Evolutionary conservation across 768 basidiomycete species (phyloP).

Genomic region (Lactifluus hygrophoroides): DNA sequence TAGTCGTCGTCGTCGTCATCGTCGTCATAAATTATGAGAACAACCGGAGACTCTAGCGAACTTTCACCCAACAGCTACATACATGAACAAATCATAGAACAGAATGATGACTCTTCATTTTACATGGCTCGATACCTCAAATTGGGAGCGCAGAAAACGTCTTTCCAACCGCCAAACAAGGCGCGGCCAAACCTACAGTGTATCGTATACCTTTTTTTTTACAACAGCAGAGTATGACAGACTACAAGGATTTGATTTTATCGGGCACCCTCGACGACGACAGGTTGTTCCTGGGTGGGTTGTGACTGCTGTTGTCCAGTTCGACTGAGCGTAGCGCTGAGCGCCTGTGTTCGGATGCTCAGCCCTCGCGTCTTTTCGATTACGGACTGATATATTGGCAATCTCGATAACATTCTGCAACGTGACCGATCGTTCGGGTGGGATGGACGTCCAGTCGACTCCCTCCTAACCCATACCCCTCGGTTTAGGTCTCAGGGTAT

Average conservation of each 20-base stretch:
- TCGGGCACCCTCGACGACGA: slow-evolving; percentile 23
- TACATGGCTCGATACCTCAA: neutral
- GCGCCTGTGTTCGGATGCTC: slow-evolving; percentile 81
- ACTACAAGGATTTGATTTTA: slow-evolving; percentile 8
- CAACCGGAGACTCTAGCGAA: too few species aligned
- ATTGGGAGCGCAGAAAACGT: neutral
- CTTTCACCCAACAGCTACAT: neutral
- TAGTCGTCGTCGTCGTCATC: too few species aligned
- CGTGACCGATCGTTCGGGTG: slow-evolving; percentile 17
- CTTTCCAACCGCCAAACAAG: neutral
- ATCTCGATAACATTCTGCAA: slow-evolving; percentile 94
- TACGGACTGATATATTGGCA: slow-evolving; percentile 86
- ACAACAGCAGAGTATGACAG: neutral
- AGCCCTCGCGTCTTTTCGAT: slow-evolving; percentile 94
- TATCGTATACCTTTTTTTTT: neutral
- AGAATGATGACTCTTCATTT: neutral
- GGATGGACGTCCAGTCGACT: neutral
- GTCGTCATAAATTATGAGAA: too few species aligned
- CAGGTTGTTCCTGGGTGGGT: slow-evolving; percentile 17
- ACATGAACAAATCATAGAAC: neutral
- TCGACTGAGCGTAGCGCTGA: slow-evolving; percentile 67
- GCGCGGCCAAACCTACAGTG: neutral
- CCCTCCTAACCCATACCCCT: too few species aligned
- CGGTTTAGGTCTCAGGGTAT: too few species aligned
- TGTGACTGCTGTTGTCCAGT: slow-evolving; percentile 18